These are phyloP conservation scores for Iris pallida DNA, from an alignment of 116 monocot species.

Conservation along the genomic window DNA sequence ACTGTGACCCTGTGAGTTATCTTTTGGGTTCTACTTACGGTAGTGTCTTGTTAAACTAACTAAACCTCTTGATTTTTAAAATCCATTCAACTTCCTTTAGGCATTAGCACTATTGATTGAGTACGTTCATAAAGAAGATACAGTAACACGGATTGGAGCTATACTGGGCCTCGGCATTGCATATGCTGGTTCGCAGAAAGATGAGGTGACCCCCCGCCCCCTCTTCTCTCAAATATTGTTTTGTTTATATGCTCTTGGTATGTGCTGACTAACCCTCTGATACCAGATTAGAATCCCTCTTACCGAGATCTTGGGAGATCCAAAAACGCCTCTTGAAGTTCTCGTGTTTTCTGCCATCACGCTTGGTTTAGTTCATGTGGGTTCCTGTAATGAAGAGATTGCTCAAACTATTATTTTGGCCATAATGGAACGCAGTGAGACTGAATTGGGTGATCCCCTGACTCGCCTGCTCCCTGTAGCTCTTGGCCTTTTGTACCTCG, in stretches of 20 bases:
- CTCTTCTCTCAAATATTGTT: not conserved
- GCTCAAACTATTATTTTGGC: constrained; percentile 86
- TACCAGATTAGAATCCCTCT: constrained; percentile 58
- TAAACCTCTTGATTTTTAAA: too few relatives aligned
- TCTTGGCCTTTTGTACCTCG: constrained; percentile 94
- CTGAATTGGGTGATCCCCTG: constrained; percentile 78
- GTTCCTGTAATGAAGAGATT: constrained; percentile 95
- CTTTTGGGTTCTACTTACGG: not conserved
- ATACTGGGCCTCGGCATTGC: constrained; percentile 97
- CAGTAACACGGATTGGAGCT: constrained; percentile 73
- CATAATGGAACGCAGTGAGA: constrained; percentile 89
- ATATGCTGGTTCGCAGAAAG: constrained; percentile 95
- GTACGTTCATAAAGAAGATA: constrained; percentile 74
- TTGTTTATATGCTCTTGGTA: not conserved
- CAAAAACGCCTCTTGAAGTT: constrained; percentile 79
- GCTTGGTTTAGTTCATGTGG: constrained; percentile 83
- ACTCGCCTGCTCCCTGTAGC: constrained; percentile 87
- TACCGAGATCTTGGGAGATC: constrained; percentile 54
- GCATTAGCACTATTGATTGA: constrained; percentile 83
- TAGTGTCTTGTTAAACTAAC: too few relatives aligned
- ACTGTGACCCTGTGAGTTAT: constrained; percentile 85
- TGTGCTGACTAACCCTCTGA: constrained; percentile 7
- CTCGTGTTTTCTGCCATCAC: constrained; percentile 85
- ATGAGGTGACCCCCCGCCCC: constrained; percentile 43
- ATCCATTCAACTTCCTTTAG: constrained; percentile 24